A percentile compares a stretch with the other conserved stretches of the same genome.
Evolutionary conservation across 805 yeast genomes (phyloP).

Genomic region (Hyphopichia homilentoma): DNA sequence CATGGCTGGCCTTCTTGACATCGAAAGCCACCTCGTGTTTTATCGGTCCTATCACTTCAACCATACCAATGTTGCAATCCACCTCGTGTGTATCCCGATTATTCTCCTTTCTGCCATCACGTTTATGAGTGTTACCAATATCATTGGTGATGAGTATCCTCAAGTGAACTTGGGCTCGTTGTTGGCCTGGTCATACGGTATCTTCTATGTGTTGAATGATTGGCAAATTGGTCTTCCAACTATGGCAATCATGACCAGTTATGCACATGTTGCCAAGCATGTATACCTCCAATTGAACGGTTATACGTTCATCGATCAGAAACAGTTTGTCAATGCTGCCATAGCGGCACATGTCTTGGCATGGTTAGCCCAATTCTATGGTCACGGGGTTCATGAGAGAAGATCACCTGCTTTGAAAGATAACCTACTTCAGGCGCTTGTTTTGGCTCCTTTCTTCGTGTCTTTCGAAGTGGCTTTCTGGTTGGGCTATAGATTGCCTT

Average conservation of each 20-base stretch:
- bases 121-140: conserved; percentile 25
- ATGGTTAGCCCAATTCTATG: conserved; percentile 85
- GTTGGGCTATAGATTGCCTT: conserved; percentile 56
- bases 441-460: conserved; percentile 89
- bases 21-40: conserved; percentile 36
- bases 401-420: conserved; percentile 86
- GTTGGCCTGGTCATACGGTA: conserved; percentile 44
- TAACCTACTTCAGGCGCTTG: conserved; percentile 77
- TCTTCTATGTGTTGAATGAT: conserved; percentile 61
- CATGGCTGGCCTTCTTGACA: conserved; percentile 33
- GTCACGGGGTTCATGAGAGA: conserved; percentile 79
- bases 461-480: conserved; percentile 69
- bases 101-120: conserved; percentile 58
- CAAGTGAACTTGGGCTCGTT: conserved; percentile 45
- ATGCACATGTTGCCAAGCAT: conserved; percentile 18
- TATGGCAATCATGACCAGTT: conserved; percentile 17
- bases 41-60: conserved; percentile 49
- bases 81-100: conserved; percentile 73
- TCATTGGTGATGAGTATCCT: conserved; percentile 16
- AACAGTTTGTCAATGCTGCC: conserved; percentile 25
- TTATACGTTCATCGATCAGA: conserved; percentile 7
- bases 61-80: conserved; percentile 69
- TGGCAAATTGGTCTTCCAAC: conserved; percentile 33
- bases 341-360: conserved; percentile 45
- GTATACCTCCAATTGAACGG: conserved; percentile 12